Percentiles rank a stretch among this genome's conserved stretches.
These are phyloP conservation scores for Fusarium phyllophilum DNA, from an alignment of 2,329 filamentous ascomycete species.

Conservation along the genomic window DNA sequence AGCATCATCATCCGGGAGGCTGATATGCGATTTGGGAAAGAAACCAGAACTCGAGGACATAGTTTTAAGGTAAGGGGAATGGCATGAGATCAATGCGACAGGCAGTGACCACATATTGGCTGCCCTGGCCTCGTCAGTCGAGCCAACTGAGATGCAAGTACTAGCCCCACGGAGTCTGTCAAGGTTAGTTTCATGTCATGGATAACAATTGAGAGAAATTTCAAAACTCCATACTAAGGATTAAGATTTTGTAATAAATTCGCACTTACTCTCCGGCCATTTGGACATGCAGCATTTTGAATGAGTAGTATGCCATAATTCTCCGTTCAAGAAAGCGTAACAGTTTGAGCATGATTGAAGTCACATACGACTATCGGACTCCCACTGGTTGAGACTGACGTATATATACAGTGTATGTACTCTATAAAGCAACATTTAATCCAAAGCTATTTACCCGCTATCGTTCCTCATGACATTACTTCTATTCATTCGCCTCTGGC, in stretches of 20 bases:
- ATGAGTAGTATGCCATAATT: too few species aligned
- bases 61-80: neutral
- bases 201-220: neutral
- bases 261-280: accelerated
- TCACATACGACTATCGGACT: accelerated
- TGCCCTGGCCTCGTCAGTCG: neutral
- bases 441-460: neutral
- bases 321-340: too few species aligned
- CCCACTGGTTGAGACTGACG: neutral
- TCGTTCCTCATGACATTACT: neutral
- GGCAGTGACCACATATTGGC: neutral
- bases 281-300: accelerated
- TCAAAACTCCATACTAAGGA: too few species aligned
- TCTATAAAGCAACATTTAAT: neutral
- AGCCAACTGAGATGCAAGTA: neutral
- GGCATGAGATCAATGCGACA: neutral
- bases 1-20: neutral
- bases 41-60: neutral
- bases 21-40: neutral
- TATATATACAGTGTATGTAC: neutral
- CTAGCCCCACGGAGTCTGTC: neutral
- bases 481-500: neutral
- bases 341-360: accelerated
- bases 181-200: neutral
- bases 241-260: too few species aligned